Percentiles rank a stretch among this genome's conserved stretches.
Conservation (phyloP, 306 rosid species). For the Casuarina glauca region DNA sequence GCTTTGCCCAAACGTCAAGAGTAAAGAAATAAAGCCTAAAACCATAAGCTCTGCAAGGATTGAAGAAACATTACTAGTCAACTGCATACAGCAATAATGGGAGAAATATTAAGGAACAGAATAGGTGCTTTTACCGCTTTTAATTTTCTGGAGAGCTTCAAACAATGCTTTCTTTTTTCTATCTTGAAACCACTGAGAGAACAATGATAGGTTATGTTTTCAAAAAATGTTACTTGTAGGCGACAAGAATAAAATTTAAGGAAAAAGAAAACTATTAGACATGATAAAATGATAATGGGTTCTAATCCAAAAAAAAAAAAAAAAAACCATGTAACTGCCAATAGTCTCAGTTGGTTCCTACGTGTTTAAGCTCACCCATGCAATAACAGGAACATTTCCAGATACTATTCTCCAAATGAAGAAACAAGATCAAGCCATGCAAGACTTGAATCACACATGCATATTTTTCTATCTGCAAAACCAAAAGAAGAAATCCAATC, state of each 20-base stretch:
- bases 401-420: not conserved
- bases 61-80: not conserved
- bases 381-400: not conserved
- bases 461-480: not conserved
- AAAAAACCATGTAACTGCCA: no score
- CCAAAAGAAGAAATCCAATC: not conserved
- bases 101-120: not conserved
- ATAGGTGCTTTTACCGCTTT: conserved; percentile 52
- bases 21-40: conserved; percentile 86
- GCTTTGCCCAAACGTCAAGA: conserved; percentile 82
- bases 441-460: not conserved
- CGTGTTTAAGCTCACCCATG: no score
- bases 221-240: not conserved
- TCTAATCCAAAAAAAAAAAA: not conserved
- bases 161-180: conserved; percentile 63
- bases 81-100: not conserved
- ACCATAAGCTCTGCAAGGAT: conserved; percentile 86
- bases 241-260: not conserved
- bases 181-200: conserved; percentile 54
- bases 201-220: not conserved
- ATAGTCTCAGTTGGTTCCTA: no score
- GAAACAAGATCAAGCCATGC: not conserved
- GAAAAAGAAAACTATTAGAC: not conserved
- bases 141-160: conserved; percentile 92
- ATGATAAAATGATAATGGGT: not conserved